These are phyloP conservation scores for Porpolomopsis calyptriformis DNA, from an alignment of 768 basidiomycete genomes.

Conservation along the genomic window DNA sequence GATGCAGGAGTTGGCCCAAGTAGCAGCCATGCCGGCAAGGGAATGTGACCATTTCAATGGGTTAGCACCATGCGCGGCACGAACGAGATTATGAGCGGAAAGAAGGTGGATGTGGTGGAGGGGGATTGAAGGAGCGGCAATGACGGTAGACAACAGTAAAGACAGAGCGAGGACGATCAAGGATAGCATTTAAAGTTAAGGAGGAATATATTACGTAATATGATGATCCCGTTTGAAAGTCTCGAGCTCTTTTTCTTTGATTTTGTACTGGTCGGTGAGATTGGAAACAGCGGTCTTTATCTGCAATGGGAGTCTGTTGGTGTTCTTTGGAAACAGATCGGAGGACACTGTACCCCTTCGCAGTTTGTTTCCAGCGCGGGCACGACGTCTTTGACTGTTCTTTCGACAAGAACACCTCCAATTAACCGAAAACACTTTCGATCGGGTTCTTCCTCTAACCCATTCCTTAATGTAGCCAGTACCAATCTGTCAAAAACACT, in stretches of 20 bases:
- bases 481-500: constrained; percentile 53
- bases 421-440: constrained; percentile 95
- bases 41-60: constrained; percentile 38
- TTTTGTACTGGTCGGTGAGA: constrained; percentile 80
- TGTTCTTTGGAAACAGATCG: background rate
- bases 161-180: background rate
- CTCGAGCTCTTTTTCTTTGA: constrained; percentile 77
- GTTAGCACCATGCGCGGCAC: constrained; percentile 31
- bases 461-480: constrained; percentile 75
- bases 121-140: background rate
- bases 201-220: too few species aligned
- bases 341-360: constrained; percentile 56
- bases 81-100: constrained; percentile 36
- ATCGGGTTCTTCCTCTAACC: constrained; percentile 69
- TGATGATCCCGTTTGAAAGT: constrained; percentile 68
- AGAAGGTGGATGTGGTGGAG: constrained; percentile 24
- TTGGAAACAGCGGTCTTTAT: constrained; percentile 72
- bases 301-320: constrained; percentile 27
- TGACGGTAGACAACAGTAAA: constrained; percentile 13
- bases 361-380: constrained; percentile 84
- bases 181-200: too few species aligned
- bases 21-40: constrained; percentile 36
- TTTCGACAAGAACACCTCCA: constrained; percentile 90
- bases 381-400: constrained; percentile 90
- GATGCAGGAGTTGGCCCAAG: constrained; percentile 41